These are phyloP conservation scores for Casuarina glauca DNA, from an alignment of 306 rosid genomes.

Conservation along the genomic window DNA sequence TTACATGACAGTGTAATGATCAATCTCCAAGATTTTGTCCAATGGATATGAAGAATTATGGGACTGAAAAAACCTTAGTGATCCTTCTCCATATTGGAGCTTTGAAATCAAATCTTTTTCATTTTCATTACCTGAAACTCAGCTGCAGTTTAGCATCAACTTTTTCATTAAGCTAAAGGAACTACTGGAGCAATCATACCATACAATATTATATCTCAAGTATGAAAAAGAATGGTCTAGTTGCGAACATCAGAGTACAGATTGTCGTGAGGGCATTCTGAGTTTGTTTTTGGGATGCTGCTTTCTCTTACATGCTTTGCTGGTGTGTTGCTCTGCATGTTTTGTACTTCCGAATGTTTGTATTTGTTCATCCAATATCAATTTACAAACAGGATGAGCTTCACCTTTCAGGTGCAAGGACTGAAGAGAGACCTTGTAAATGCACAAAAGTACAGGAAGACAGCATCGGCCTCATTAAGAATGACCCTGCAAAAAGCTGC, in stretches of 20 bases:
- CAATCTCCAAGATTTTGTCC: background rate
- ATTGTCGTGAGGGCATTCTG: background rate
- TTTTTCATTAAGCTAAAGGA: background rate
- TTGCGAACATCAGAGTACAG: background rate
- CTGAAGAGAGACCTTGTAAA: slow-evolving; percentile 75
- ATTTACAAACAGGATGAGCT: slow-evolving; percentile 13
- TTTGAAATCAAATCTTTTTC: background rate
- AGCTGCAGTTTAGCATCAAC: background rate
- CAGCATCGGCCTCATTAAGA: slow-evolving; percentile 82
- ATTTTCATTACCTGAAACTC: background rate
- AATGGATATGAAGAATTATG: background rate
- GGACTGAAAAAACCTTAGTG: background rate
- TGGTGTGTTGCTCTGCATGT: background rate
- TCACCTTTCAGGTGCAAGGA: slow-evolving; percentile 79
- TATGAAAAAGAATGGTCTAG: background rate
- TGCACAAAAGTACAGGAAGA: slow-evolving; percentile 83
- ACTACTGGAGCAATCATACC: background rate
- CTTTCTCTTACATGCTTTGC: background rate
- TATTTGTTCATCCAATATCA: background rate
- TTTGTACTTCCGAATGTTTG: background rate
- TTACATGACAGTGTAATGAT: background rate
- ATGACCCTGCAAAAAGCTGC: slow-evolving; percentile 89
- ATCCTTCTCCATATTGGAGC: background rate
- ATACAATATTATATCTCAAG: background rate
- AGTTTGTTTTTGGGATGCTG: background rate